Evolutionary conservation across 2,329 filamentous ascomycete genomes (phyloP), one percentile per base, ranked within the genome.

Genomic region (Aspergillus ochraceus): DNA sequence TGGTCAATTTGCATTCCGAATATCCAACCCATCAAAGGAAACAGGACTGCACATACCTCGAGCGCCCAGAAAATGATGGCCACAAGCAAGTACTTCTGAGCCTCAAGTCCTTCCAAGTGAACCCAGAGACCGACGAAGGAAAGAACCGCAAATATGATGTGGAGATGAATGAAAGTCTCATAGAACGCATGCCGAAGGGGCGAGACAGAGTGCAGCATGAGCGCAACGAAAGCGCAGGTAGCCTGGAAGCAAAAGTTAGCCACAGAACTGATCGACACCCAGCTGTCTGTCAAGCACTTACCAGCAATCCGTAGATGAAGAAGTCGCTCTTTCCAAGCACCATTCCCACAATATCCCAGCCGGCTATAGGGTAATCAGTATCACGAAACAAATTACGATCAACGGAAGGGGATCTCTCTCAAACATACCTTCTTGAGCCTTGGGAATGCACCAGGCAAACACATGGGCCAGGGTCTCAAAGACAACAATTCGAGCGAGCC

Each of bases 161-260:
- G 95, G 30, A 89, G 77, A 72, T 90, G 91, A 68, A 98, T 84
- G 79, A 99, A 99, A 1, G 92, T 96, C 79, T 99, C 95, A 79
- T 99, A 99, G 74, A 97, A 97, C 45, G 93, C 92, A 76, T 97
- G 94, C 62, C 95, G 88, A 54, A 99, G 72, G 0, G 92, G 89
- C 2, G 92, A 94, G 56, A 90, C 80, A 10, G 92, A 89, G 29
- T 89, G 80, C 54, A 96, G 70, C 56, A 90, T 71, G 50, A 98
- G 81, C 49, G 90, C 72, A 46, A 85, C 68, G 71, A 97, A 84
- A 42, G 85, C 83, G 52, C 85, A 73, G n/a, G 70, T 68, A 58
- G 73, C 71, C 76, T 77, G 55, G 46, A 54, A n/a, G 8, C 19
- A 30, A 57, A 52, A 68, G 60, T 57, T 54, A 42, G 26, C 4